Percentiles rank a stretch among this genome's conserved stretches.
Evolutionary conservation across 768 basidiomycete genomes (phyloP).

Genomic region (Tulasnella calospora): DNA sequence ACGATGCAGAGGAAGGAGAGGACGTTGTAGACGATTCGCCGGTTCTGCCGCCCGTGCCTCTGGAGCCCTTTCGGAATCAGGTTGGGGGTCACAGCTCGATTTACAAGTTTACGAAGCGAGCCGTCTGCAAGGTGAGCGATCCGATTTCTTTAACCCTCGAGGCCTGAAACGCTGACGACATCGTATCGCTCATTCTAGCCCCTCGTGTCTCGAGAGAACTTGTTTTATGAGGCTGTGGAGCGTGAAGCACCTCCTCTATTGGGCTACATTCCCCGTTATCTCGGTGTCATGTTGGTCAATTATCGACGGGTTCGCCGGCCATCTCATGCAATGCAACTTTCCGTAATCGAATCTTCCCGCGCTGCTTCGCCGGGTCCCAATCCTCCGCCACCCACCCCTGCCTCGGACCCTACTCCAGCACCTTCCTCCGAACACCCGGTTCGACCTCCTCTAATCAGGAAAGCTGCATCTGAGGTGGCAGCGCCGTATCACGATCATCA

Average conservation of each 20-base stretch:
- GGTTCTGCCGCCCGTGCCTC: constrained; percentile 77
- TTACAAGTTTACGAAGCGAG: constrained; percentile 95
- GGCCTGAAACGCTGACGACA: background rate
- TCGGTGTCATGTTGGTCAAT: constrained; percentile 97
- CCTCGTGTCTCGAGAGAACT: constrained; percentile 91
- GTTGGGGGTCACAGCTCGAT: constrained; percentile 97
- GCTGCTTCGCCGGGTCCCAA: background rate
- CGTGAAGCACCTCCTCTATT: constrained; percentile 87
- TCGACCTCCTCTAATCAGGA: constrained; percentile 2
- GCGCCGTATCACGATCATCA: background rate
- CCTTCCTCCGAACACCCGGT: background rate
- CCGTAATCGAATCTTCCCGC: background rate
- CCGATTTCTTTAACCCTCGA: background rate
- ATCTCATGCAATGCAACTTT: background rate
- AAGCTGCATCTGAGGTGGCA: constrained; percentile 8
- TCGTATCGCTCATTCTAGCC: constrained; percentile 50
- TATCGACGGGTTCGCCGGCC: constrained; percentile 65
- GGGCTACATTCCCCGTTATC: constrained; percentile 93
- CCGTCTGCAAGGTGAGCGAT: constrained; percentile 84
- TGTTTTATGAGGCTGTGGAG: constrained; percentile 97
- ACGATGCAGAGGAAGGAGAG: constrained; percentile 36
- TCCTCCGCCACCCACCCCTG: background rate
- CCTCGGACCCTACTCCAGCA: background rate
- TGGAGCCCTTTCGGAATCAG: constrained; percentile 94
- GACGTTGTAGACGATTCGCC: background rate